These are phyloP conservation scores for Exophiala sp. DNA, from an alignment of 2,329 filamentous ascomycete genomes.

Conservation along the genomic window DNA sequence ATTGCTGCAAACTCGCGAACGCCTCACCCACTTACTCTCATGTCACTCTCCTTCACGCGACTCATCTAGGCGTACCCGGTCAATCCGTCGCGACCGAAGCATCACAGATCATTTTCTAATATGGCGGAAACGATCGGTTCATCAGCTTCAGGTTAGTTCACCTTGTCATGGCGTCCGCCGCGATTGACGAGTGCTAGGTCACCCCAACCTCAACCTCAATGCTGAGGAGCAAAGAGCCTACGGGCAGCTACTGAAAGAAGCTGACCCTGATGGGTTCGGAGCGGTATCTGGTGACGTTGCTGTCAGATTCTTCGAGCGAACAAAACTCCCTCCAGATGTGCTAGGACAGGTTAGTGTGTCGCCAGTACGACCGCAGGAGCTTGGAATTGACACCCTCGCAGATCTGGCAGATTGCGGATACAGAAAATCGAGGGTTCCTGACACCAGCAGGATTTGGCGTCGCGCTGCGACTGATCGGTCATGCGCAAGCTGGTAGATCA, in stretches of 20 bases:
- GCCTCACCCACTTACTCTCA: neutral
- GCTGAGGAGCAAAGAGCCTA: constrained; percentile 92
- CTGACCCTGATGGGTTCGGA: constrained; percentile 85
- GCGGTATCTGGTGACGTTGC: constrained; percentile 95
- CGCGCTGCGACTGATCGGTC: constrained; percentile 88
- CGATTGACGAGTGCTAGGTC: constrained; percentile 30
- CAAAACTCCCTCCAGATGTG: constrained; percentile 76
- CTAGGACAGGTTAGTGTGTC: constrained; percentile 70
- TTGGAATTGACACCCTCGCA: constrained; percentile 39
- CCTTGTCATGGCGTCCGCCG: neutral
- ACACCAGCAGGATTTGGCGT: constrained; percentile 91
- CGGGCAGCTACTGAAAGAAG: constrained; percentile 86
- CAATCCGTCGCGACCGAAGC: constrained; percentile 8
- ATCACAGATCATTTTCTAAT: constrained; percentile 1
- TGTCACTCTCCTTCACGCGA: constrained; percentile 2
- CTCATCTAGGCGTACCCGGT: constrained; percentile 4
- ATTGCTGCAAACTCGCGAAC: neutral
- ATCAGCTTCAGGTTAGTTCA: constrained; percentile 24
- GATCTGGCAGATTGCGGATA: constrained; percentile 99
- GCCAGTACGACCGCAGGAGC: neutral
- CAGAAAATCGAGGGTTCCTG: constrained; percentile 89
- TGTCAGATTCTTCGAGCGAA: constrained; percentile 97
- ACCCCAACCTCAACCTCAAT: constrained; percentile 76
- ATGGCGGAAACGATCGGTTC: constrained; percentile 27
- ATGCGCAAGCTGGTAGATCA: constrained; percentile 83